phyloP scores from a whole-genome alignment of 2,329 filamentous ascomycete genomes.

The Coleophoma eucalyptorum region DNA sequence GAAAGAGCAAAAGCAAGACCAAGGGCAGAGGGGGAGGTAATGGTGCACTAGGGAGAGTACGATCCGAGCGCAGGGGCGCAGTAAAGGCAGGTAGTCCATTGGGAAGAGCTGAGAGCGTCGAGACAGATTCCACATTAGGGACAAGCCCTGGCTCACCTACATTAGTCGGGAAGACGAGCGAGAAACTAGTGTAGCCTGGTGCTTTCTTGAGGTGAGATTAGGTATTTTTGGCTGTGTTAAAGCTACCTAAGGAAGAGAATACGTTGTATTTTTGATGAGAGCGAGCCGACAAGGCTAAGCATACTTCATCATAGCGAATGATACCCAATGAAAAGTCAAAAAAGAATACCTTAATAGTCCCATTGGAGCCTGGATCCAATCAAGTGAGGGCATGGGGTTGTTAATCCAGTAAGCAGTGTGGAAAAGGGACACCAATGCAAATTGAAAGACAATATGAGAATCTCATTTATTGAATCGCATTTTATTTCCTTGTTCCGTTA shows the following conservation, averaged over 20 bases:
- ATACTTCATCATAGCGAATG: not conserved
- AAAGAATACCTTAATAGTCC: no score
- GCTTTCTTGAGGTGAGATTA: not conserved
- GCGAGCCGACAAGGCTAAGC: not conserved
- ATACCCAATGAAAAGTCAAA: not conserved
- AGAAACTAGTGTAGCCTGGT: not conserved
- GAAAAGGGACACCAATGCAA: no score
- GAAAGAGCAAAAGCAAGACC: constrained; percentile 14
- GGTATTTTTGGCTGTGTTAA: no score
- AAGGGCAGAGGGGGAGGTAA: not conserved
- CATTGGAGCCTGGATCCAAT: no score
- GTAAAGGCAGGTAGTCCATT: constrained; percentile 19
- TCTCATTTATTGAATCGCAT: no score
- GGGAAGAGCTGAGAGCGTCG: constrained; percentile 19
- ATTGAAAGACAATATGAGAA: no score
- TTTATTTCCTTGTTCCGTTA: no score
- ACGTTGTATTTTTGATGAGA: no score
- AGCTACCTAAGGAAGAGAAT: no score
- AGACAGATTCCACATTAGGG: constrained; percentile 25
- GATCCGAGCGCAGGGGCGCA: constrained; percentile 5
- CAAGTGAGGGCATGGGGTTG: no score
- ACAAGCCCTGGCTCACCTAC: constrained; percentile 23
- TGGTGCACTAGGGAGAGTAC: constrained; percentile 19
- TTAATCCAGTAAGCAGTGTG: no score
- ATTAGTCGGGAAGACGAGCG: constrained; percentile 5